phyloP scores from a whole-genome alignment of 106 monocot genomes.

The Amphibolis antarctica region DNA sequence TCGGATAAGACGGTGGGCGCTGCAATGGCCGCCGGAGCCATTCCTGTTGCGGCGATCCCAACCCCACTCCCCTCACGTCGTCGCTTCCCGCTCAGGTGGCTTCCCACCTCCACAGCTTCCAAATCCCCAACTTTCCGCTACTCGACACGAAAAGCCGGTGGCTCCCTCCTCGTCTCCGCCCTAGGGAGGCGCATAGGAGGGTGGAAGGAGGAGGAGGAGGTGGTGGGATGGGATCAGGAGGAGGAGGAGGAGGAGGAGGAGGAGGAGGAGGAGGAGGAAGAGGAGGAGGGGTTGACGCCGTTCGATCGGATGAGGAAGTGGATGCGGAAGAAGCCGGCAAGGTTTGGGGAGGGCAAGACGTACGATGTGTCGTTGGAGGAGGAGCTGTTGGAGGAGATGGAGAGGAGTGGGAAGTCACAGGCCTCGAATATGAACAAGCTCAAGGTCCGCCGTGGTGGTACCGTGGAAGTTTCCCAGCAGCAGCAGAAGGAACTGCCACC shows the following conservation, averaged over 20 bases:
- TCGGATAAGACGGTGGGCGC: too few relatives aligned
- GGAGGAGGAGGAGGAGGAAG: constrained; percentile 17
- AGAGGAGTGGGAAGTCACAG: constrained; percentile 26
- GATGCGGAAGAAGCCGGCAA: constrained; percentile 45
- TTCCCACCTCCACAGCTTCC: background rate
- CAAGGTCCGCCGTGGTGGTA: background rate
- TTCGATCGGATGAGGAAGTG: constrained; percentile 43
- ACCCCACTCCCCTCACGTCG: background rate
- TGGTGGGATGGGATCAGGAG: too few relatives aligned
- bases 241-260: too few relatives aligned
- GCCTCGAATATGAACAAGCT: constrained; percentile 18
- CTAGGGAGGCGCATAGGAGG: constrained; percentile 2
- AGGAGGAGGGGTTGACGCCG: constrained; percentile 14
- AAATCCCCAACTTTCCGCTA: background rate
- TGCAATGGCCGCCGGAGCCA: too few relatives aligned
- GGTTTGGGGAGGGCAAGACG: constrained; percentile 60
- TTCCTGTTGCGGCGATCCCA: too few relatives aligned
- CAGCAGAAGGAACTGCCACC: background rate
- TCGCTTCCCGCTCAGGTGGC: background rate
- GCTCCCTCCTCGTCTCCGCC: background rate
- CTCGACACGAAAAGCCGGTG: background rate
- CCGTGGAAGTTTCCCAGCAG: background rate
- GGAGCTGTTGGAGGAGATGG: constrained; percentile 50
- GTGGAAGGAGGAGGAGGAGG: constrained; percentile 13
- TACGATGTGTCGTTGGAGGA: constrained; percentile 62